Conservation (phyloP, 2,329 filamentous ascomycete species). For the Chrysoporthe cubensis region DNA sequence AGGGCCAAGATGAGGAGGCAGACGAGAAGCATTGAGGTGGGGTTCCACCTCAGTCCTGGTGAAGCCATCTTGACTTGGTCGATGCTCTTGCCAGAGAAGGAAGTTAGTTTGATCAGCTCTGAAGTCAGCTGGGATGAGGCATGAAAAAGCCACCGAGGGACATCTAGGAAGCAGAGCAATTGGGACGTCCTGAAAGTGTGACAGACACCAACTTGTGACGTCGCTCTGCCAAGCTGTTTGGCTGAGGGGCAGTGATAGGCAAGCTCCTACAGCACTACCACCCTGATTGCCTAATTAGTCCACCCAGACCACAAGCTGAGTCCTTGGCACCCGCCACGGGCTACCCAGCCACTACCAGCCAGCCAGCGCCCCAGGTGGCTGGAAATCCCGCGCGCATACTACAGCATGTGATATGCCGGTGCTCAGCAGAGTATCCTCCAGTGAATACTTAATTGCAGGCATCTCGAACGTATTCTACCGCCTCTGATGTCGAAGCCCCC, state of each 20-base stretch:
- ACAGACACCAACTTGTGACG: not conserved
- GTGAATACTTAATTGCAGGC: no score
- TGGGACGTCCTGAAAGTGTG: not conserved
- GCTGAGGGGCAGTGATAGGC: not conserved
- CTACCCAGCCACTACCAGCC: not conserved
- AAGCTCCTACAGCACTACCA: not conserved
- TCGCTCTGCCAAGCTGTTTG: slow-evolving; percentile 1
- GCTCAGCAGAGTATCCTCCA: no score
- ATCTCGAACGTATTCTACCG: no score
- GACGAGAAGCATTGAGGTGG: slow-evolving; percentile 52
- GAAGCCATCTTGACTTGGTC: slow-evolving; percentile 48
- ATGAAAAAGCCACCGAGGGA: not conserved
- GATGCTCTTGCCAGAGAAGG: not conserved
- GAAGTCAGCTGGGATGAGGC: not conserved
- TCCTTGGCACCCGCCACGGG: not conserved
- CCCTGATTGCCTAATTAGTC: not conserved
- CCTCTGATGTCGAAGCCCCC: no score
- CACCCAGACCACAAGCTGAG: not conserved
- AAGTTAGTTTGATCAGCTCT: not conserved
- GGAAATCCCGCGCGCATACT: no score
- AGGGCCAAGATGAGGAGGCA: slow-evolving; percentile 58
- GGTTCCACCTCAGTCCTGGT: slow-evolving; percentile 50
- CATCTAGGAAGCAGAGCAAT: not conserved
- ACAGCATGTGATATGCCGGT: no score
- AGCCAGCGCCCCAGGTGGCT: no score